Base-by-base conservation (phyloP, 192 early-diverging fungal species). In the Entomortierella lignicola region DNA sequence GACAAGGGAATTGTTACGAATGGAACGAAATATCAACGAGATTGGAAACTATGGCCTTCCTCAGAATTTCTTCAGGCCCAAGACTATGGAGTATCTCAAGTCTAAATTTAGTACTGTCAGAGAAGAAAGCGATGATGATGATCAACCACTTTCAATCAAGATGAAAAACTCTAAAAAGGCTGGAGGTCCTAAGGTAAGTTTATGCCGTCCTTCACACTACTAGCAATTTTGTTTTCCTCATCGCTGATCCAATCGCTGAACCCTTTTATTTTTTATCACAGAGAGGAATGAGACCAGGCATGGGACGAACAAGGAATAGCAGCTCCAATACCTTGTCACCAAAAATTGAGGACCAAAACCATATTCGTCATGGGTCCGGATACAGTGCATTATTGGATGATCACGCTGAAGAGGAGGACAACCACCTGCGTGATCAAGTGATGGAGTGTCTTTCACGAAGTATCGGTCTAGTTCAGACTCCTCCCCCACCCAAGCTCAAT, bases 11-110 rank as follows among this genome's bases (percentile, higher is more conserved):
- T 87, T 98, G 2, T 85, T 98, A 51, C 86, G 90, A 29, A 91
- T 96, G 56, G 96, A 99, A 71, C 89, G 92, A 39, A 85, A 86
- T 8, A 90, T 95, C n/a, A 92, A 92, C 71, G 92, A 94, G 34
- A 86, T 94, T 29, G 84, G 87, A 0, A 89, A 88, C 47, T 82
- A 81, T 66, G 82, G 82, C 23, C 80, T 93, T 8, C 89, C 91
- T 6, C 62, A 67, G 13, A 68, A 84, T 55, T 89, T 89, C 55
- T 89, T 88, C 75, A 63, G 65, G 4, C 81, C 83, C 2, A 84
- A 83, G 29, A 81, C 84, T 12, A 81, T 90, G 83, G 88, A 90
- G 51, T 80, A 88, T 31, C 80, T 90, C 57, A 72, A 87, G 51
- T 55, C 80, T 11, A 87, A 87, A 62, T 77, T 62, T 63, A 77